Conservation (phyloP, 352 stramenopile genomes). For the Pythium sukuiense region DNA sequence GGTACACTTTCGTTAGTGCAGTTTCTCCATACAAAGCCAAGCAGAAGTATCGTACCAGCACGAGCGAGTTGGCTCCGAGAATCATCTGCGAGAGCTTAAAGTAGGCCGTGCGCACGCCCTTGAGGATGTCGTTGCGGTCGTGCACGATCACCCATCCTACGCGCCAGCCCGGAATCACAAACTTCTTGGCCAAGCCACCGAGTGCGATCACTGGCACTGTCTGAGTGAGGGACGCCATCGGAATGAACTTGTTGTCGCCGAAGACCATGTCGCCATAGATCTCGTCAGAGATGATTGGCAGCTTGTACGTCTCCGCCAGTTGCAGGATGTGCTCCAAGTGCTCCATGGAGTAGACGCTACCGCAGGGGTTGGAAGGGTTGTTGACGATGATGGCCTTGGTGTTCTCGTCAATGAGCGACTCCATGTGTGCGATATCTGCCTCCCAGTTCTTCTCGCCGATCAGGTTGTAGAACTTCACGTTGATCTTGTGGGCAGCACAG, state of each 20-base stretch:
- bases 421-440: slow-evolving; percentile 89
- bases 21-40: slow-evolving; percentile 17
- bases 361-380: slow-evolving; percentile 94
- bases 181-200: slow-evolving; percentile 95
- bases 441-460: slow-evolving; percentile 90
- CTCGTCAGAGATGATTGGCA: slow-evolving; percentile 91
- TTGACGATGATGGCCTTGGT: slow-evolving; percentile 93
- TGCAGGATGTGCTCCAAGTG: slow-evolving; percentile 71
- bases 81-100: slow-evolving; percentile 92
- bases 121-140: slow-evolving; percentile 78
- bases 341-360: slow-evolving; percentile 90
- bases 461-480: slow-evolving; percentile 90
- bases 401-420: slow-evolving; percentile 77
- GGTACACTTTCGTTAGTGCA: background rate
- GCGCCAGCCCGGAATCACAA: slow-evolving; percentile 94
- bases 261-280: slow-evolving; percentile 85
- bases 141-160: slow-evolving; percentile 96
- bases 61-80: slow-evolving; percentile 90
- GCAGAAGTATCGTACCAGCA: slow-evolving; percentile 43
- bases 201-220: slow-evolving; percentile 81
- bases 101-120: slow-evolving; percentile 87
- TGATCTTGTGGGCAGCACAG: slow-evolving; percentile 88
- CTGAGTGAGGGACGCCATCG: slow-evolving; percentile 80
- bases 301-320: slow-evolving; percentile 73
- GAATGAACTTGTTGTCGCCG: slow-evolving; percentile 63